A percentile compares a stretch with the other conserved stretches of the same genome.
These are phyloP conservation scores for Candida koratica DNA, from an alignment of 805 yeast genomes.

Conservation along the genomic window DNA sequence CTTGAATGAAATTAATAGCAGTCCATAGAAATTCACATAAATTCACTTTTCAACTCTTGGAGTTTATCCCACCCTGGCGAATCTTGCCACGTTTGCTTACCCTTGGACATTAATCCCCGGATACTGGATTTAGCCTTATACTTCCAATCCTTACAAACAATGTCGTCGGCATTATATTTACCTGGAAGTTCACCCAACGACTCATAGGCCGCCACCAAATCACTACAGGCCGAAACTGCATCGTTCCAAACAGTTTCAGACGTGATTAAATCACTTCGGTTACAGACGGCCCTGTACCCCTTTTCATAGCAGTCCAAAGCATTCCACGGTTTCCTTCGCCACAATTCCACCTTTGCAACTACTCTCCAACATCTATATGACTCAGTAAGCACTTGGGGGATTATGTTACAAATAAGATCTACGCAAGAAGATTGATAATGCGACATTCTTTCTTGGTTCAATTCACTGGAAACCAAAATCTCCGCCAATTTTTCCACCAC, in stretches of 20 bases:
- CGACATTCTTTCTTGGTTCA: constrained; percentile 38
- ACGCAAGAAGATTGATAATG: constrained; percentile 67
- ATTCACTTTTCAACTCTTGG: constrained; percentile 46
- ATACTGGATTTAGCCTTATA: constrained; percentile 73
- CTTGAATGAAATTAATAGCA: constrained; percentile 21
- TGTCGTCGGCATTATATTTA: constrained; percentile 69
- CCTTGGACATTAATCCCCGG: constrained; percentile 73
- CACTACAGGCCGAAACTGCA: constrained; percentile 74
- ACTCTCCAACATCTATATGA: constrained; percentile 74
- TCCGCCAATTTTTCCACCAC: constrained; percentile 71
- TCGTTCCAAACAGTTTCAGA: constrained; percentile 67
- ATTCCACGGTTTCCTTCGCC: constrained; percentile 86
- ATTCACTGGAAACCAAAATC: constrained; percentile 51
- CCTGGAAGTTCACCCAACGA: constrained; percentile 84
- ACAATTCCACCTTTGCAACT: constrained; percentile 78
- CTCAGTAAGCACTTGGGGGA: constrained; percentile 68
- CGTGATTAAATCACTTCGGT: constrained; percentile 59
- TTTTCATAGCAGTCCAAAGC: constrained; percentile 82
- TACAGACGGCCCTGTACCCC: constrained; percentile 71
- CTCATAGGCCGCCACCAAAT: constrained; percentile 80
- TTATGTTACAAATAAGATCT: constrained; percentile 62
- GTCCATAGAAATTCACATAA: constrained; percentile 12
- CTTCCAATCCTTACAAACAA: constrained; percentile 92
- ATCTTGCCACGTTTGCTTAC: constrained; percentile 75
- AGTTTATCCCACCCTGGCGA: constrained; percentile 72